phyloP scores from a whole-genome alignment of 2,329 filamentous ascomycete genomes.

The Escovopsis weberi region DNA sequence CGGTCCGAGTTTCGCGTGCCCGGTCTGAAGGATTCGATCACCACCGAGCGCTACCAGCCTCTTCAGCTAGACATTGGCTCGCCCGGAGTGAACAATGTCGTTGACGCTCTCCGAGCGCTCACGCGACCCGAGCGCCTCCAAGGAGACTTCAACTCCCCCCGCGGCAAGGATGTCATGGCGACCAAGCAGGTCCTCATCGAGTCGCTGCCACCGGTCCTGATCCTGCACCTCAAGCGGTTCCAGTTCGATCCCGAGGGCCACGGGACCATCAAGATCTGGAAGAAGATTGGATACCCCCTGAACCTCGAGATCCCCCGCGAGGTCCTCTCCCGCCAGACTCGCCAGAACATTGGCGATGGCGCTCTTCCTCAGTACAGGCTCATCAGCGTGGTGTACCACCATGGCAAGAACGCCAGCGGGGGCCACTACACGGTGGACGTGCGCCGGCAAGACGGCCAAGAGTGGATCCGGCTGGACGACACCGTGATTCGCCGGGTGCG shows the following conservation, averaged over 20 bases:
- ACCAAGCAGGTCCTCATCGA: constrained; percentile 96
- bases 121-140: constrained; percentile 75
- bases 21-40: constrained; percentile 80
- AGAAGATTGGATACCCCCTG: constrained; percentile 88
- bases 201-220: constrained; percentile 75
- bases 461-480: constrained; percentile 95
- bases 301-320: constrained; percentile 90
- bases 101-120: constrained; percentile 75
- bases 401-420: constrained; percentile 89
- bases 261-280: constrained; percentile 95
- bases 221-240: constrained; percentile 93
- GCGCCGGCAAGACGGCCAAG: constrained; percentile 79
- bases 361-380: constrained; percentile 72
- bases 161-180: constrained; percentile 60
- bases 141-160: constrained; percentile 67
- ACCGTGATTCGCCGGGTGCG: constrained; percentile 76
- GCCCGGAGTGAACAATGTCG: constrained; percentile 73
- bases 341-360: constrained; percentile 46
- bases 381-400: constrained; percentile 87
- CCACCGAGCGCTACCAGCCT: constrained; percentile 83
- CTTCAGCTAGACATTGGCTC: constrained; percentile 89
- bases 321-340: constrained; percentile 63
- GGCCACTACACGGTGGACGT: constrained; percentile 98
- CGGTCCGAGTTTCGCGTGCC: constrained; percentile 80
- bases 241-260: constrained; percentile 72